Evolutionary conservation across 805 yeast genomes (phyloP).

Genomic region (Metschnikowia gelsemii): DNA sequence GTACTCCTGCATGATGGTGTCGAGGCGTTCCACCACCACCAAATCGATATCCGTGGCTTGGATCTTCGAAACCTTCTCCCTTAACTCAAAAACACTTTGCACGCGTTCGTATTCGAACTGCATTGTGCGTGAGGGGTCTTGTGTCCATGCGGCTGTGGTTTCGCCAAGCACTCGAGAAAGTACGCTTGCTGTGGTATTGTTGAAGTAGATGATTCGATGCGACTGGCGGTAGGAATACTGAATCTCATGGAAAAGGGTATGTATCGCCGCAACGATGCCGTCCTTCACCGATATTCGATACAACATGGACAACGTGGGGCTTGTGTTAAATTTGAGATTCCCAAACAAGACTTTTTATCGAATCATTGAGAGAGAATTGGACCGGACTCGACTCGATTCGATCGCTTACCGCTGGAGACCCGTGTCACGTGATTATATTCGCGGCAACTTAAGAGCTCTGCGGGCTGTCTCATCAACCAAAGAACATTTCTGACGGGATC

Average conservation of each 20-base stretch:
- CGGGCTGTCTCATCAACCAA: too few relatives aligned
- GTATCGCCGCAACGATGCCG: constrained; percentile 8
- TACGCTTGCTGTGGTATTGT: constrained; percentile 16
- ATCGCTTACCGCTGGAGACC: too few relatives aligned
- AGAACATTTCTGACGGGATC: too few relatives aligned
- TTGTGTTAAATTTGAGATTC: too few relatives aligned
- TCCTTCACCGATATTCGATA: constrained; percentile 7
- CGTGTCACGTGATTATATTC: too few relatives aligned
- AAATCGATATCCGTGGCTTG: constrained; percentile 7
- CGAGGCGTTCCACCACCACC: constrained; percentile 20
- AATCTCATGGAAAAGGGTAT: constrained; percentile 11
- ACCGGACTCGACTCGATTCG: too few relatives aligned
- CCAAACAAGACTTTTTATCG: too few relatives aligned
- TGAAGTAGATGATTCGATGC: constrained; percentile 16
- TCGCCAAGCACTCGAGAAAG: constrained; percentile 16
- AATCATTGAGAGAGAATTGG: too few relatives aligned
- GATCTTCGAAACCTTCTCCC: constrained; percentile 1
- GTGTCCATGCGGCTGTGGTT: constrained; percentile 11
- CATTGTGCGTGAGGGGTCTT: constrained; percentile 8
- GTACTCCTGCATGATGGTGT: constrained; percentile 19
- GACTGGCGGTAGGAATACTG: constrained; percentile 1
- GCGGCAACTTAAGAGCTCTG: too few relatives aligned
- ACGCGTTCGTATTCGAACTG: constrained; percentile 20
- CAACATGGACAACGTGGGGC: too few relatives aligned
- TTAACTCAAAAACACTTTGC: constrained; percentile 11